These are phyloP conservation scores for Sporisorium iseilematis-ciliati DNA, from an alignment of 1,284 basidiomycete genomes.

Conservation along the genomic window DNA sequence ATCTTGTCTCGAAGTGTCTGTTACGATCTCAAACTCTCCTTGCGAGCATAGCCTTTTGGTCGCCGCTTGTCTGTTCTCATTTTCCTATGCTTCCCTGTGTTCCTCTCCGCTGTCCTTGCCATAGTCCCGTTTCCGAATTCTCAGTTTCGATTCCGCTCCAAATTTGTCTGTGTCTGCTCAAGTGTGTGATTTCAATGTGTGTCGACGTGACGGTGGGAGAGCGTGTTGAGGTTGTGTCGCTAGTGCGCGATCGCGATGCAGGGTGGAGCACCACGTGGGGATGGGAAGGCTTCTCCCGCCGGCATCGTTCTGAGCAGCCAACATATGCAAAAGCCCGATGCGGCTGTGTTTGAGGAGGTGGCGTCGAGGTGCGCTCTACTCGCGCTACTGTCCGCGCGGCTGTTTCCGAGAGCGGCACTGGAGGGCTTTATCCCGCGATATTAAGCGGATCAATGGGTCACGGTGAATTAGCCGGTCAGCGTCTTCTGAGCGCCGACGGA, in stretches of 20 bases:
- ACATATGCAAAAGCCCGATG: not conserved
- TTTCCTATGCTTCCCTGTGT: not conserved
- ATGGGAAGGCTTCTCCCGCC: not conserved
- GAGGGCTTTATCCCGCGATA: conserved; percentile 4
- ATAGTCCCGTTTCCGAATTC: not conserved
- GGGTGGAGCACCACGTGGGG: not conserved
- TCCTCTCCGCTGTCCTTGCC: not conserved
- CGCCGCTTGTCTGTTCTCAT: not conserved
- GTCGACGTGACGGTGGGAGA: too few species aligned
- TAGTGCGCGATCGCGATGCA: not conserved
- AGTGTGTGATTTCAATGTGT: not conserved
- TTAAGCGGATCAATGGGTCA: not conserved
- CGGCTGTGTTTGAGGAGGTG: not conserved
- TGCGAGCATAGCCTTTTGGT: not conserved
- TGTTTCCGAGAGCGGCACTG: not conserved
- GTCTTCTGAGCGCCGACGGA: not conserved
- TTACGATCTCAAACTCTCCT: not conserved
- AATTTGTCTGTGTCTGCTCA: not conserved
- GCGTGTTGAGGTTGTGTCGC: not conserved
- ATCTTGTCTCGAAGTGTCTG: conserved; percentile 3
- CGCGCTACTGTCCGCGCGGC: not conserved
- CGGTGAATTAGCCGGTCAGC: not conserved
- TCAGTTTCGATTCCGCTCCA: not conserved
- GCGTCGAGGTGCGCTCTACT: not conserved
- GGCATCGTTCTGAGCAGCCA: not conserved